phyloP scores from a whole-genome alignment of 208 protist species.

The Leishmania gerbilli region DNA sequence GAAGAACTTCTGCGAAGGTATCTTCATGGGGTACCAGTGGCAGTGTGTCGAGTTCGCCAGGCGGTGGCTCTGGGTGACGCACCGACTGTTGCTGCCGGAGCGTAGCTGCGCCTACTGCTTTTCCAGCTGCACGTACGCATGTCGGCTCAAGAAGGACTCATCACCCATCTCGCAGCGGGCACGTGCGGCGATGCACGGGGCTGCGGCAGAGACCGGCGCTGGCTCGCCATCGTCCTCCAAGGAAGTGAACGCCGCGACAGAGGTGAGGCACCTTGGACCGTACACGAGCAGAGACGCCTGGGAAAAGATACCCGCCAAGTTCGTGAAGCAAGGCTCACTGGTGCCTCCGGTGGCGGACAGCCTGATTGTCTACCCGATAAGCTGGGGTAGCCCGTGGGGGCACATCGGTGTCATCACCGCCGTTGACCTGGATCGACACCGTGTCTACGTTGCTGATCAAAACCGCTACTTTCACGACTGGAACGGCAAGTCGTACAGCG shows the following conservation, averaged over 20 bases:
- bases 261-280: slow-evolving; percentile 6
- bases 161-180: background rate
- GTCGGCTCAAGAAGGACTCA: slow-evolving; percentile 22
- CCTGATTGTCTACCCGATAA: slow-evolving; percentile 83
- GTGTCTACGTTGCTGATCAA: slow-evolving; percentile 76
- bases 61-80: slow-evolving; percentile 68
- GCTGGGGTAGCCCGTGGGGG: slow-evolving; percentile 56
- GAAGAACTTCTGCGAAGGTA: slow-evolving; percentile 46
- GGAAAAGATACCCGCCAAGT: slow-evolving; percentile 47
- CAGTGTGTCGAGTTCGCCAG: slow-evolving; percentile 90
- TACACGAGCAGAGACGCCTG: slow-evolving; percentile 27
- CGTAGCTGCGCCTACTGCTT: slow-evolving; percentile 56
- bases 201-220: background rate
- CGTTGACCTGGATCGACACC: slow-evolving; percentile 33
- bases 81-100: slow-evolving; percentile 62
- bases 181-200: background rate
- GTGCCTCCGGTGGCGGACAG: slow-evolving; percentile 51
- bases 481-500: slow-evolving; percentile 50
- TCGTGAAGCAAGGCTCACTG: slow-evolving; percentile 52
- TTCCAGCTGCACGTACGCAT: slow-evolving; percentile 30
- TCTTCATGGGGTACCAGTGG: slow-evolving; percentile 87
- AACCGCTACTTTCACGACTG: slow-evolving; percentile 83
- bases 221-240: background rate
- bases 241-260: background rate
- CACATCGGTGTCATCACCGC: slow-evolving; percentile 85